A percentile compares a stretch with the other conserved stretches of the same genome.
These are phyloP conservation scores for Lagenidium giganteum DNA, from an alignment of 352 stramenopile species.

Conservation along the genomic window DNA sequence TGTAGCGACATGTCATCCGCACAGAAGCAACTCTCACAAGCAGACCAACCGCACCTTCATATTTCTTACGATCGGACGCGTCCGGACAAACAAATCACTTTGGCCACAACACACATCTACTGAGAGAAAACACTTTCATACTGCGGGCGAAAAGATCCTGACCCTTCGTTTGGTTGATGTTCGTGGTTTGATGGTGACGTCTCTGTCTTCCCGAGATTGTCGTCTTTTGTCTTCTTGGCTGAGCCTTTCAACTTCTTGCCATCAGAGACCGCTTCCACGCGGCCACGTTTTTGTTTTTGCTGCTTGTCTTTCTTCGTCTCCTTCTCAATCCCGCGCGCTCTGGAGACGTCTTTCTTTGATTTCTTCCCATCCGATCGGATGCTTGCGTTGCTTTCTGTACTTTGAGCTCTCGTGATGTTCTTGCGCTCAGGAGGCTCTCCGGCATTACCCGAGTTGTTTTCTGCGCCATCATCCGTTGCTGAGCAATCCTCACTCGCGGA, in stretches of 20 bases:
- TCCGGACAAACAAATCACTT: not conserved
- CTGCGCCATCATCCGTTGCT: too few species aligned
- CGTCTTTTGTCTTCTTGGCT: slow-evolving; percentile 7
- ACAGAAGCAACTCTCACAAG: too few species aligned
- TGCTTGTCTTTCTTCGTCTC: slow-evolving; percentile 27
- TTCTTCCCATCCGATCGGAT: slow-evolving; percentile 31
- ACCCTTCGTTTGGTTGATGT: too few species aligned
- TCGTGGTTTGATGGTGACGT: not conserved
- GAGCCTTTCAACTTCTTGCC: slow-evolving; percentile 21
- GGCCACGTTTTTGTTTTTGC: not conserved
- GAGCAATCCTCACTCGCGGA: too few species aligned
- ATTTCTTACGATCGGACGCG: too few species aligned
- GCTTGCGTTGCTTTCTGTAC: slow-evolving; percentile 13
- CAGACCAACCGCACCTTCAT: too few species aligned
- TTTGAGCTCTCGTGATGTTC: too few species aligned
- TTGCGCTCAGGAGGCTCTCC: slow-evolving; percentile 8
- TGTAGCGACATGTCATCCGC: too few species aligned
- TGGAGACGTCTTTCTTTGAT: slow-evolving; percentile 28
- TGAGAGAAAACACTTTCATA: slow-evolving; percentile 67
- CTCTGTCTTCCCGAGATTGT: too few species aligned
- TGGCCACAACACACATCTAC: slow-evolving; percentile 14
- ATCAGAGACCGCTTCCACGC: slow-evolving; percentile 5
- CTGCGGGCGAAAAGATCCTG: slow-evolving; percentile 42
- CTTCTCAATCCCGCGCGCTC: slow-evolving; percentile 30
- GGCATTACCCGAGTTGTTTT: not conserved